Base-by-base conservation (phyloP, 2,329 filamentous ascomycete genomes). In the Aspergillus aculeatinus region DNA sequence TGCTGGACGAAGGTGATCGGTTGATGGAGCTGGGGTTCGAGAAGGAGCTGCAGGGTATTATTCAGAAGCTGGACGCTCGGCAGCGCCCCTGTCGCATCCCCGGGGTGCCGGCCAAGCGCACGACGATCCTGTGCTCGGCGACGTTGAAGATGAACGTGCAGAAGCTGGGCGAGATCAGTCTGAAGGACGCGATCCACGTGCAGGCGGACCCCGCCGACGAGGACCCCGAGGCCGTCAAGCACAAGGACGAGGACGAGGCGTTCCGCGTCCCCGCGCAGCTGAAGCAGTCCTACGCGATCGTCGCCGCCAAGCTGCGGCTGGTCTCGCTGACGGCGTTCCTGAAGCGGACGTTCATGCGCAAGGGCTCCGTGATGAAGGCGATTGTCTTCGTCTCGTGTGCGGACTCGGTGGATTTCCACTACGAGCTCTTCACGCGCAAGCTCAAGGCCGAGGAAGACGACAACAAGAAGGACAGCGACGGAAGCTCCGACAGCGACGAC, bases 61-160 rank as follows among this genome's bases (percentile, higher is more conserved):
- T 99, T 16, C 83, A 86, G 58, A 89, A 89, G 63, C 85, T 98
- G 58, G 88, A 92, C 63, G 79, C 87, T 49, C 83, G 89, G 42
- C 83, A 84, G 58, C 85, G 83, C 58, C 86, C 85, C 31, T 83
- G 84, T 42, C 86, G 87, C 2, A 81, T 89, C 42, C 85, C 85
- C 4, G 83, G 84, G 19, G 81, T 89, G 4, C 82, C 96, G 7
- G 89, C 92, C 0, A 86, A 86, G 56, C 85, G 92, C 64, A 86
- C 93, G 58, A 98, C 95, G 0, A 84, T 99, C 4, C 84, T 99
- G 2, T 99, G 95, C 75, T 99, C 95, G 4, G 95, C 95, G 3
- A 99, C 95, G 0, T 90, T 99, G 88, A 97, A 97, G 79, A 93
- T 96, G 87, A 95, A 94, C 68, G 95, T 98, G 1, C 93, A 98